Base-by-base conservation (phyloP, 2,329 filamentous ascomycete species). In the Fusarium mundagurra region DNA sequence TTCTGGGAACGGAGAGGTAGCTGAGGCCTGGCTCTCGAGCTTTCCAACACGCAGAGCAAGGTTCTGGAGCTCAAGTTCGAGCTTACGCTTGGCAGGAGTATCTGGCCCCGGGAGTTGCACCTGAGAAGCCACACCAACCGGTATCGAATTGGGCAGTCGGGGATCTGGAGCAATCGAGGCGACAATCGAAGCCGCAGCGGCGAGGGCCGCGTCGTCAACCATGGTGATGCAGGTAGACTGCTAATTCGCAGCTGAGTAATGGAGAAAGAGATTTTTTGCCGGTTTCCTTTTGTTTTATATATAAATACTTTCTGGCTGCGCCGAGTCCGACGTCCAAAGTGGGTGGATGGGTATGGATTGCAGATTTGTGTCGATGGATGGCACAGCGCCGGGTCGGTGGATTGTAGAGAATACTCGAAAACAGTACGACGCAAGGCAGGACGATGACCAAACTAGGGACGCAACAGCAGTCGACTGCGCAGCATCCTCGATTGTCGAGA, bases 41-140 rank as follows among this genome's bases (percentile, higher is more conserved):
- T 92, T 91, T 74, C 95, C 93, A 76, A 98, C 91, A 76, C 96
- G 89, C 71, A 91, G 85, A 68, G 92, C 90, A 73, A 98, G 89
- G 64, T 93, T 92, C 58, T 92, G 90, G 66, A 99, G 89, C 84
- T 98, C 96, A 69, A 88, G 88, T 84, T 98, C 95, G 70, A 98
- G 90, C 38, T 88, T 88, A 75, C 89, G 88, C 85, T 98, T 98
- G 75, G 92, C 92, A 41, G 90, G 84, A 50, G 90, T 92, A 67
- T 94, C 89, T 66, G 90, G 88, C 67, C 96, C 96, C 20, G 96
- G 95, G 31, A 98, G 88, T 72, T 88, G 89, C 80, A 96, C 87
- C 75, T 88, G 86, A 60, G 84, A 82, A 67, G 84, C 85, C 64
- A 83, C 80, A 58, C 83, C 83, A 67, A 84, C 81, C 64, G 85